Percentiles rank a stretch among this genome's conserved stretches.
These are phyloP conservation scores for Cercophora sp. DNA, from an alignment of 495 filamentous ascomycete genomes.

Conservation along the genomic window DNA sequence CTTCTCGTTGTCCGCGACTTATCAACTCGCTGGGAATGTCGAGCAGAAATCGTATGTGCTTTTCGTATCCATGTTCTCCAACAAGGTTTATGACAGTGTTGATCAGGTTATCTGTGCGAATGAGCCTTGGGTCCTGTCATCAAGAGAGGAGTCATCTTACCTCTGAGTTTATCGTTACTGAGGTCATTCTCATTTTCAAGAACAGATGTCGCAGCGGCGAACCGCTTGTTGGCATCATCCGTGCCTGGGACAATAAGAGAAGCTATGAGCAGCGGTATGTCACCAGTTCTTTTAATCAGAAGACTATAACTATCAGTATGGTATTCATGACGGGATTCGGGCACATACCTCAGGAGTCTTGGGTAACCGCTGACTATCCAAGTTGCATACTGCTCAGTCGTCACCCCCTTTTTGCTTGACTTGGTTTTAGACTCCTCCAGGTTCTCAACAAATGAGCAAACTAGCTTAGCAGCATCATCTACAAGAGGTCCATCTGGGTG, in stretches of 20 bases:
- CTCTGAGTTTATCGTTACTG: no score
- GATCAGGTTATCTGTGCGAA: no score
- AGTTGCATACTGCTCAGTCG: no score
- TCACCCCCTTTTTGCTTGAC: slow-evolving; percentile 12
- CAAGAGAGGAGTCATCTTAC: no score
- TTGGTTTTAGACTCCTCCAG: slow-evolving; percentile 15
- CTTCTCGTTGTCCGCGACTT: slow-evolving; percentile 20
- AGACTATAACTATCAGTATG: no score
- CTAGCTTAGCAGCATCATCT: slow-evolving; percentile 27
- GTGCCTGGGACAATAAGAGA: slow-evolving; percentile 2
- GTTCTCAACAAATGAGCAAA: slow-evolving; percentile 32
- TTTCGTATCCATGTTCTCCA: no score
- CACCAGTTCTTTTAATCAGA: slow-evolving; percentile 11
- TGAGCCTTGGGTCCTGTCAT: no score
- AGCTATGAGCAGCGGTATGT: slow-evolving; percentile 13
- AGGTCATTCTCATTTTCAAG: slow-evolving; percentile 21
- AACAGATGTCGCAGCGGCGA: slow-evolving; percentile 14
- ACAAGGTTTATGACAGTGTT: no score
- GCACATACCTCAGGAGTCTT: no score
- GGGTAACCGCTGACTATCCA: no score
- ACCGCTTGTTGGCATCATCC: no score
- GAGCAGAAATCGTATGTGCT: slow-evolving; percentile 18
- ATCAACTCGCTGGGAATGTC: slow-evolving; percentile 17
- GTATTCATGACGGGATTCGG: no score
- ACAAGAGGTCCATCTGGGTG: slow-evolving; percentile 32